Conservation (phyloP, 805 yeast species). For the Wickerhamomyces pijperi region DNA sequence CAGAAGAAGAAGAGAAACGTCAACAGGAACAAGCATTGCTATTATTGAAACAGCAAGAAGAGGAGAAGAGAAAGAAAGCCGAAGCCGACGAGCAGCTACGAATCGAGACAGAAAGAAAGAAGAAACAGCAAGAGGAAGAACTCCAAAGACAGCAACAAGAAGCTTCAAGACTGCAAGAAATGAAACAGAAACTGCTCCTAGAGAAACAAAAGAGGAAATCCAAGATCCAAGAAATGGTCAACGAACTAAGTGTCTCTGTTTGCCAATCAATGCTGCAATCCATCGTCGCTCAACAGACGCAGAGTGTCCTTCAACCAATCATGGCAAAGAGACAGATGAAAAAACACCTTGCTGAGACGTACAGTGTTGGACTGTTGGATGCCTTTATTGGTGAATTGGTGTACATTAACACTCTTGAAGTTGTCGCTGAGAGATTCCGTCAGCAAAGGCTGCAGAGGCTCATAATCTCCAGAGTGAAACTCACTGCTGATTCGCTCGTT, state of each 20-base stretch:
- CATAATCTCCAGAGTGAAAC: slow-evolving; percentile 22
- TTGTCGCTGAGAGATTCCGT: slow-evolving; percentile 33
- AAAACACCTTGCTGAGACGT: slow-evolving; percentile 23
- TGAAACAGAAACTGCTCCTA: slow-evolving; percentile 8
- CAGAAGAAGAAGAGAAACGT: not conserved
- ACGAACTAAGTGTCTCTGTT: not conserved
- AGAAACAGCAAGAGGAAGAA: slow-evolving; percentile 2
- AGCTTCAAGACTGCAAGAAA: slow-evolving; percentile 5
- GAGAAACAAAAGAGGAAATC: slow-evolving; percentile 4
- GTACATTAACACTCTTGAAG: slow-evolving; percentile 29
- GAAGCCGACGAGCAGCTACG: slow-evolving; percentile 1
- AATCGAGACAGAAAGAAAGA: slow-evolving; percentile 1
- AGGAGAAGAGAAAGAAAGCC: not conserved
- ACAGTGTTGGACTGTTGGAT: slow-evolving; percentile 40
- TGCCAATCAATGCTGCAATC: slow-evolving; percentile 2
- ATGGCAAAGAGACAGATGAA: slow-evolving; percentile 7
- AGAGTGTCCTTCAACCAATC: slow-evolving; percentile 4
- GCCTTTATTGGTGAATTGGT: slow-evolving; percentile 55
- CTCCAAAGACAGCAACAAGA: slow-evolving; percentile 5
- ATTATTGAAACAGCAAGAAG: too few species aligned
- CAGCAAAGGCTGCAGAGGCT: slow-evolving; percentile 20
- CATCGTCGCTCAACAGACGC: slow-evolving; percentile 16
- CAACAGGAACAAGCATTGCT: too few species aligned
- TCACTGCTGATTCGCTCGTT: slow-evolving; percentile 17
- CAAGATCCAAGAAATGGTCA: slow-evolving; percentile 6